These are phyloP conservation scores for Wallacemonas sp. DNA, from an alignment of 208 protist genomes.

Conservation along the genomic window DNA sequence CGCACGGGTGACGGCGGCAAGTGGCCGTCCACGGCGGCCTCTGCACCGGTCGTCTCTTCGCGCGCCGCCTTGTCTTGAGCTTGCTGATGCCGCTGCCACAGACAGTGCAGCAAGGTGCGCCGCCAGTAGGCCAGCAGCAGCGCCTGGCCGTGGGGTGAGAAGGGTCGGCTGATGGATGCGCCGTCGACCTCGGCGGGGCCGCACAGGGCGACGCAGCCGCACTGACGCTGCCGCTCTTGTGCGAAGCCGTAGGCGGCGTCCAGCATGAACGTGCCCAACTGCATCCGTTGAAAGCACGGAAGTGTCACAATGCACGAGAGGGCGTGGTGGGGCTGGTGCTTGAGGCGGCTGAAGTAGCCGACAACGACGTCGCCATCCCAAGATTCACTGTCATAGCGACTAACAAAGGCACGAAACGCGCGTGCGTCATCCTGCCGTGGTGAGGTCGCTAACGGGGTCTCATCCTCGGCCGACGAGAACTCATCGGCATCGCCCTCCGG, in stretches of 20 bases:
- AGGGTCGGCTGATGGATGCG: conserved; percentile 58
- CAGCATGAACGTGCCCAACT: conserved; percentile 52
- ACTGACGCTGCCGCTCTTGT: conserved; percentile 41
- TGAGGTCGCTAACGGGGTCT: no score
- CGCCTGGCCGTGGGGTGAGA: conserved; percentile 62
- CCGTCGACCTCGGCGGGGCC: conserved; percentile 21
- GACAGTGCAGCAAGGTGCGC: conserved; percentile 16
- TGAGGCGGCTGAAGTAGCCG: conserved; percentile 69
- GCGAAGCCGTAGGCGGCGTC: conserved; percentile 63
- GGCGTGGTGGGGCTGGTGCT: conserved; percentile 57
- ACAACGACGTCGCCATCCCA: conserved; percentile 61
- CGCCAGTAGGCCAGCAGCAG: conserved; percentile 72
- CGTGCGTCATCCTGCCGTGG: no score
- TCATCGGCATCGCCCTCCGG: conserved; percentile 7
- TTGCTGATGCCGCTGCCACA: neutral
- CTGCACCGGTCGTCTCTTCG: neutral
- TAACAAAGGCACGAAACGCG: conserved; percentile 32
- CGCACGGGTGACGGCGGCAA: no score
- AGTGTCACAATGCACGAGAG: conserved; percentile 72
- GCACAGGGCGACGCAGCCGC: conserved; percentile 45
- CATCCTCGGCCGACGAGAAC: no score
- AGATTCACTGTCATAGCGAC: conserved; percentile 37
- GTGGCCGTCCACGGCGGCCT: neutral
- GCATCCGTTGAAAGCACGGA: conserved; percentile 59
- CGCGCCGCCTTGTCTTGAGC: neutral